Evolutionary conservation across 1,139 yeast species (phyloP), one percentile per base, ranked within the genome.

Genomic region (Sugiyamaella xylanicola): DNA sequence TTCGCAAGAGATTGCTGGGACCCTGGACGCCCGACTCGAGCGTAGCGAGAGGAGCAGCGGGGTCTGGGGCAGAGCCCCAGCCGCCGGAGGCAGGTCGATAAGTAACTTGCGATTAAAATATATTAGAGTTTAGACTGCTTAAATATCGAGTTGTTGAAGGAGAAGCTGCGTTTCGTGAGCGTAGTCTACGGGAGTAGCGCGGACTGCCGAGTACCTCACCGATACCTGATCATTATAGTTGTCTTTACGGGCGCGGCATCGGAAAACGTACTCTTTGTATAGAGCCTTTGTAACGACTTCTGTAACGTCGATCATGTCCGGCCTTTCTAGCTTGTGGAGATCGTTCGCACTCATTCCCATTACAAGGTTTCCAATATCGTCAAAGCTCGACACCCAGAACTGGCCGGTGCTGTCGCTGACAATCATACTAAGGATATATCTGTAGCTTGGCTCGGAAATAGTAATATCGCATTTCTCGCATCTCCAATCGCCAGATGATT

Each of bases 381-480:
- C 96, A 68, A 95, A 95, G 56, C 88, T 77, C 0, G 96, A 86
- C 36, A 88, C 75, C 96, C 97, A 91, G 59, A 91, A 74, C 70
- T 87, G 93, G 22, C 92, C 95, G 2, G 95, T 79, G 59, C 79
- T 77, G 71, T 95, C 99, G 68, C 84, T 79, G 11, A 91, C 80
- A 2, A 90, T 82, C 53, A 85, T 73, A 21, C 86, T 84, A 63
- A 92, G 72, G 56, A 92, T 84, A 65, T 87, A 95, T 69, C 98
- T 82, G 74, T 87, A 85, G 51, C 79, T 77, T 32, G 99, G 97
- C 57, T 77, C 79, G 2, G 80, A 77, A 66, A 82, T 85, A 56
- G 81, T 80, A 56, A 80, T 75, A 65, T 89, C 86, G 79, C 98
- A 92, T 71, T 86, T 87, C 70, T 91, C 98, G 76, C 99, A 95